Evolutionary conservation across 2,329 filamentous ascomycete genomes (phyloP).

Genomic region (Elsinoe ampelina): DNA sequence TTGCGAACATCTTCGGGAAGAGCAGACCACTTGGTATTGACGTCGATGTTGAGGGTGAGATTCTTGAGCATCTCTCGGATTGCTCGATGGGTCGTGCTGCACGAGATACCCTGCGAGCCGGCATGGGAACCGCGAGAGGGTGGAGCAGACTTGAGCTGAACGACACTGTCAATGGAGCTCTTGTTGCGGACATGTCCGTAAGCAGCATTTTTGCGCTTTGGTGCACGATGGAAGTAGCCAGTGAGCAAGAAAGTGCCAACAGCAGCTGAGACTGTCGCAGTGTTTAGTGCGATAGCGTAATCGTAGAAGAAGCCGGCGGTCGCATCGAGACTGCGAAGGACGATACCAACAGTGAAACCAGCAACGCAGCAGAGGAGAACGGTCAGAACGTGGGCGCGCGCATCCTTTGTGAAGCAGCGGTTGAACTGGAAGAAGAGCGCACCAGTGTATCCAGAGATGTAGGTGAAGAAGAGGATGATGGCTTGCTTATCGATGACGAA

Average conservation of each 20-base stretch:
- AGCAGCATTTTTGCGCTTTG: not conserved
- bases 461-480: constrained; percentile 15
- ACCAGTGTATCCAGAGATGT: constrained; percentile 15
- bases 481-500: constrained; percentile 14
- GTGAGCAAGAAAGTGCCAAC: constrained; percentile 14
- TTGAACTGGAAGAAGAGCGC: constrained; percentile 18
- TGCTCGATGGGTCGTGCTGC: constrained; percentile 12
- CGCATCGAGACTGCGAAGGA: constrained; percentile 10
- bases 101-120: not conserved
- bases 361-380: constrained; percentile 14
- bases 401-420: constrained; percentile 15
- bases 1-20: constrained; percentile 14
- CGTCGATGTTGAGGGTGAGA: constrained; percentile 14
- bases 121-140: constrained; percentile 1
- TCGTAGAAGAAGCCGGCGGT: constrained; percentile 13
- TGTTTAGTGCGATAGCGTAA: constrained; percentile 15
- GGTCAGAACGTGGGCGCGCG: constrained; percentile 14
- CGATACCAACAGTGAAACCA: constrained; percentile 15
- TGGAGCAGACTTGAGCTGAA: constrained; percentile 11
- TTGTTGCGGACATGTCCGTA: not conserved
- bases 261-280: constrained; percentile 14
- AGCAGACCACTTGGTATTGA: constrained; percentile 13
- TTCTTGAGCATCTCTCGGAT: constrained; percentile 14
- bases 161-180: constrained; percentile 1
- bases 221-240: constrained; percentile 13